A percentile compares a stretch with the other conserved stretches of the same genome.
Conservation (phyloP, 176 grass and related monocot genomes). For the Oryza australiensis region DNA sequence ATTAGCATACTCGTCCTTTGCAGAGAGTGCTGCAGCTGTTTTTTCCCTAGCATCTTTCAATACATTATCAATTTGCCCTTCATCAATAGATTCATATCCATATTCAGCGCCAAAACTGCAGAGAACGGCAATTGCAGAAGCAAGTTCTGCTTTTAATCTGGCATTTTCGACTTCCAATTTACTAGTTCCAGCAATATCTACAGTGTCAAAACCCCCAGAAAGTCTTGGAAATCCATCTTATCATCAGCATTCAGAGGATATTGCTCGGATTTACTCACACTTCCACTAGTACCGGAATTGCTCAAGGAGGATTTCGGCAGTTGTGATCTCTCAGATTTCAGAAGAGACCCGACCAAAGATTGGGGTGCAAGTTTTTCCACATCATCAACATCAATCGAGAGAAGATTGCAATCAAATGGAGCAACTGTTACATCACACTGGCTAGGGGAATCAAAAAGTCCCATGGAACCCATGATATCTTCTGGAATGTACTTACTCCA, state of each 20-base stretch:
- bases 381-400: conserved; percentile 82
- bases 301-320: conserved; percentile 42
- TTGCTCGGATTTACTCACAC: conserved; percentile 59
- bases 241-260: conserved; percentile 46
- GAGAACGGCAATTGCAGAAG: conserved; percentile 77
- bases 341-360: conserved; percentile 56
- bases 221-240: conserved; percentile 62
- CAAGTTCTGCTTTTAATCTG: conserved; percentile 90
- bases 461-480: conserved; percentile 86
- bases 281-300: conserved; percentile 37
- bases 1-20: conserved; percentile 78
- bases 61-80: conserved; percentile 58
- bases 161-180: conserved; percentile 94
- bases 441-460: conserved; percentile 82
- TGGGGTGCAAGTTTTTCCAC: conserved; percentile 73
- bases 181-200: conserved; percentile 86
- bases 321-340: conserved; percentile 58
- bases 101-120: conserved; percentile 66
- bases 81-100: conserved; percentile 66
- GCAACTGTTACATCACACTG: conserved; percentile 80
- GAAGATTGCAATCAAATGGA: conserved; percentile 76
- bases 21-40: conserved; percentile 69
- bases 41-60: conserved; percentile 64
- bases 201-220: conserved; percentile 58
- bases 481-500: conserved; percentile 76